These are phyloP conservation scores for Vitis hybrid DNA, from an alignment of 177 flowering plant species.

Conservation along the genomic window DNA sequence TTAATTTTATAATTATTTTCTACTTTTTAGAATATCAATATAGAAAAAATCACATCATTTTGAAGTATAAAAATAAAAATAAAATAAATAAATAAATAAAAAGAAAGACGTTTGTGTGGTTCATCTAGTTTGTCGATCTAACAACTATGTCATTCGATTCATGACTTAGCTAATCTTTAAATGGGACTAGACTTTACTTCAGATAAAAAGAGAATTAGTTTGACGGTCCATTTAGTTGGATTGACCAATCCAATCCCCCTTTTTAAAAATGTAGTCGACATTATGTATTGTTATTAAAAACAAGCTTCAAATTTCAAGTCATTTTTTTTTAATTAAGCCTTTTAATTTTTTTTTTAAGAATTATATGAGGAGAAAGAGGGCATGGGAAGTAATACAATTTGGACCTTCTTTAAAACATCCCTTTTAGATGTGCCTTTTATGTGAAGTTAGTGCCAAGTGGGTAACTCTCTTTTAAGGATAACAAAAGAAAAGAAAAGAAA, in stretches of 20 bases:
- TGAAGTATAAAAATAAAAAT: too few species aligned
- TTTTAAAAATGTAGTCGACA: too few species aligned
- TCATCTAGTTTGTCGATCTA: not conserved
- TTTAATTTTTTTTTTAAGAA: too few species aligned
- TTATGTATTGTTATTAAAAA: too few species aligned
- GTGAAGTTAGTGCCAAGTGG: not conserved
- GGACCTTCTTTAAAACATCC: not conserved
- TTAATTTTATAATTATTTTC: not conserved
- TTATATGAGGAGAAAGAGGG: not conserved
- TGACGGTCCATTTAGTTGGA: not conserved
- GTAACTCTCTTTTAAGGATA: not conserved
- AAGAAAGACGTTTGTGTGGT: not conserved
- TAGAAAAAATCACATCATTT: too few species aligned
- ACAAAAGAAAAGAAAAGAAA: too few species aligned
- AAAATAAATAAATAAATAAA: too few species aligned
- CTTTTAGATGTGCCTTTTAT: not conserved
- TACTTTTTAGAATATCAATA: too few species aligned
- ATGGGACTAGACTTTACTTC: not conserved
- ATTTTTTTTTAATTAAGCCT: too few species aligned
- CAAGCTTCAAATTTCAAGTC: too few species aligned
- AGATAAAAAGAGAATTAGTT: too few species aligned
- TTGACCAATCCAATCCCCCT: not conserved
- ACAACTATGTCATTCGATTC: not conserved
- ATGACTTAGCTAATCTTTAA: not conserved
- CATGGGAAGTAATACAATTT: not conserved